Evolutionary conservation across 345 rosid genomes (phyloP), one percentile per base, ranked within the genome.

Genomic region (Rhodamnia rubescens): DNA sequence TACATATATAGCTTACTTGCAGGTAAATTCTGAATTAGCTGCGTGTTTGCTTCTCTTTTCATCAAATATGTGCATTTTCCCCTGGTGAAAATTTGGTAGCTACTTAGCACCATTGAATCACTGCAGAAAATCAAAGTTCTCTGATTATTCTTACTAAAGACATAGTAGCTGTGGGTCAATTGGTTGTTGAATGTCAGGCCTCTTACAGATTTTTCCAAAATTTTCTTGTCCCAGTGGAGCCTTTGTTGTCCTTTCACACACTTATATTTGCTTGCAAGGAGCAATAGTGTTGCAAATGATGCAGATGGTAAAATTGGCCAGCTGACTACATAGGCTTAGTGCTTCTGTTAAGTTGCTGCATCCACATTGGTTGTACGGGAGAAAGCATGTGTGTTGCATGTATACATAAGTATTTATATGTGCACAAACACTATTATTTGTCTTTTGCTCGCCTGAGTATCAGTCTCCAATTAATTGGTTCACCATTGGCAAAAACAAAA

Each of bases 1-100:
- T 89, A 95, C 96, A 81, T 98, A 98, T 92, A 91, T 96, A 85
- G 98, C 96, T 29, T 91, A 93, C 89, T 88, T 96, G 92, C 99
- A 98, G 94, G 98, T 92, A 88, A 86, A 9, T 26, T 54, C 20
- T 20, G 11, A 56, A 50, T 81, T 42, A 53, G 36, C 57, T 42
- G 36, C 6, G 3, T 49, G 18, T 81, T 81, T 81, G 18, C 54
- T 27, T 81, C 83, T 81, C 54, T 49, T 49, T 81, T 81, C 54
- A 81, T 49, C 29, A 15, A 47, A 81, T 26, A 24, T 51, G 49
- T 81, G 32, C 54, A 27, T 44, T 81, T 81, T 47, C 13, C 32
- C 22, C 36, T 12, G 54, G 83, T 81, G 54, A 22, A 81, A 81
- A 36, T 36, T 36, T 36, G 40, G 40, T 36, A 36, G 40, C 40